phyloP scores from a whole-genome alignment of 73 alveolate species.

The Tetrahymena thermophila region DNA sequence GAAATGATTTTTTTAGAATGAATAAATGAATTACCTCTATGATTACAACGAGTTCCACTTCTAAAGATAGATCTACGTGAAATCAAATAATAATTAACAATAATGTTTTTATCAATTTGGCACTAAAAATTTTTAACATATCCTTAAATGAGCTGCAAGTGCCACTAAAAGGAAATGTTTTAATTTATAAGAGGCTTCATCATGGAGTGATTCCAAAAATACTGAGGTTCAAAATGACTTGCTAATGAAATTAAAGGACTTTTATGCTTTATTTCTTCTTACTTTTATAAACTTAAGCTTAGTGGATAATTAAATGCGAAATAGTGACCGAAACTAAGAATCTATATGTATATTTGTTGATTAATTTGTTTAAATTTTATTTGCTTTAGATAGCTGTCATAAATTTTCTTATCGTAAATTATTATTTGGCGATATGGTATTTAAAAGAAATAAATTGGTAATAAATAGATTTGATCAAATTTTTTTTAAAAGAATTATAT shows the following conservation, averaged over 20 bases:
- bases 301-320: not conserved
- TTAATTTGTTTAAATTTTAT: not conserved
- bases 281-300: not conserved
- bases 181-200: not conserved
- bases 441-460: no score
- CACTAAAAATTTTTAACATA: slow-evolving; percentile 4
- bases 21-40: slow-evolving; percentile 49
- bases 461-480: not conserved
- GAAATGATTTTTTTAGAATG: not conserved
- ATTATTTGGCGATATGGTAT: not conserved
- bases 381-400: not conserved
- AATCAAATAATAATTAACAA: slow-evolving; percentile 58
- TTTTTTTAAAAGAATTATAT: no score
- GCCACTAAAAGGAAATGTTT: slow-evolving; percentile 3
- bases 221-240: not conserved
- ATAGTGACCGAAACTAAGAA: not conserved
- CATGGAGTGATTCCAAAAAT: slow-evolving; percentile 17
- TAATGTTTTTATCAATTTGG: not conserved
- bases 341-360: not conserved
- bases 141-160: slow-evolving; percentile 10
- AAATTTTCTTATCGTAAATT: no score
- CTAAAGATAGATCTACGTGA: slow-evolving; percentile 76
- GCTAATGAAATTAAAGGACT: not conserved
- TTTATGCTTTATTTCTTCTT: not conserved
- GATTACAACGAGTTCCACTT: slow-evolving; percentile 89